phyloP scores from a whole-genome alignment of 129 eudicot species.

The Mikania micrantha region DNA sequence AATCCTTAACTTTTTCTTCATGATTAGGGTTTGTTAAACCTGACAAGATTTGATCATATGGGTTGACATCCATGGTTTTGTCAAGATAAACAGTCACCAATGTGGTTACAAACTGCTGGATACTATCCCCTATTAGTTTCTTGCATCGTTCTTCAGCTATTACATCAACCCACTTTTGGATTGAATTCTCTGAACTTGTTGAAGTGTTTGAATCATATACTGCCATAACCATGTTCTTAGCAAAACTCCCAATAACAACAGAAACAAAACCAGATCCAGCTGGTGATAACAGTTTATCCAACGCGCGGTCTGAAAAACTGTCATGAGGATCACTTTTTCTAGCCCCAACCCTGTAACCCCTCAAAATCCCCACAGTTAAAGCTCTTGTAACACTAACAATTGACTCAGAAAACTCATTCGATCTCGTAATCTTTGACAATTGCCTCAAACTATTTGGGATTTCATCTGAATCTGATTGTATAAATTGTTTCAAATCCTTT shows the following conservation, averaged over 20 bases:
- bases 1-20: slow-evolving; percentile 53
- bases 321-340: slow-evolving; percentile 18
- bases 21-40: slow-evolving; percentile 93
- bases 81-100: slow-evolving; percentile 78
- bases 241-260: slow-evolving; percentile 74
- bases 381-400: slow-evolving; percentile 46
- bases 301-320: slow-evolving; percentile 46
- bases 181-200: background rate
- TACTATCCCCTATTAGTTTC: slow-evolving; percentile 54
- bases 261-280: slow-evolving; percentile 86
- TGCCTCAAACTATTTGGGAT: slow-evolving; percentile 84
- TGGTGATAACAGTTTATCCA: slow-evolving; percentile 66
- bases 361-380: slow-evolving; percentile 51
- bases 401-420: slow-evolving; percentile 62
- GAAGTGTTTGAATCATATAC: background rate
- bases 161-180: slow-evolving; percentile 53
- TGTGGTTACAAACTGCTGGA: slow-evolving; percentile 73
- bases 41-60: slow-evolving; percentile 63
- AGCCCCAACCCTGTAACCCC: slow-evolving; percentile 42
- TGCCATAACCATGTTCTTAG: slow-evolving; percentile 65
- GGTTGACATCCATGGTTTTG: slow-evolving; percentile 72
- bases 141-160: slow-evolving; percentile 42
- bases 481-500: slow-evolving; percentile 65
- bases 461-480: slow-evolving; percentile 76
- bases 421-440: slow-evolving; percentile 56